Conservation (phyloP, 352 stramenopile species). For the Globisporangium uncinulatum region DNA sequence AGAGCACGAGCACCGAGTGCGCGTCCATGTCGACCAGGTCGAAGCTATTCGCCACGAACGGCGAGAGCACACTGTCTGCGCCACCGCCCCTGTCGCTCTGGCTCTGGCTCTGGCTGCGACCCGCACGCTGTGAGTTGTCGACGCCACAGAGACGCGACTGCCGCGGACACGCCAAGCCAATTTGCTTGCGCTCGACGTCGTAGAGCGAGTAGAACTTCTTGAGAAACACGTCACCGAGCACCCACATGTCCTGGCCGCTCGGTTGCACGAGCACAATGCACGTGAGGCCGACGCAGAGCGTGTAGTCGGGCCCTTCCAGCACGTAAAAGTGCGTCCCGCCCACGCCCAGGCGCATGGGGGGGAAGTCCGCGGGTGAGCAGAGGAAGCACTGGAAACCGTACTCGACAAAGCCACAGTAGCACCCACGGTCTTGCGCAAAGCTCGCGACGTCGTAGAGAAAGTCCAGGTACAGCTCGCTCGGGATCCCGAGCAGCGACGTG, state of each 20-base stretch:
- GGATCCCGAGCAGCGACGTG: slow-evolving; percentile 94
- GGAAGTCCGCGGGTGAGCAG: slow-evolving; percentile 59
- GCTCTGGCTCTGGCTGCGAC: too few species aligned
- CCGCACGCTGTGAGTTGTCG: slow-evolving; percentile 9
- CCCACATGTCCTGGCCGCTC: slow-evolving; percentile 90
- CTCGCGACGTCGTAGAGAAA: slow-evolving; percentile 66
- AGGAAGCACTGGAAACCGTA: slow-evolving; percentile 83
- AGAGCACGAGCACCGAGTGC: slow-evolving; percentile 67
- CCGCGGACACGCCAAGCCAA: slow-evolving; percentile 75
- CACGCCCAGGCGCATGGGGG: slow-evolving; percentile 54
- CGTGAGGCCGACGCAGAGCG: slow-evolving; percentile 51
- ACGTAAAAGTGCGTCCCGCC: slow-evolving; percentile 62
- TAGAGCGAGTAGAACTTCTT: slow-evolving; percentile 94
- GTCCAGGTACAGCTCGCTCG: slow-evolving; percentile 69
- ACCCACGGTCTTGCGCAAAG: slow-evolving; percentile 52
- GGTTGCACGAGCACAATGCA: slow-evolving; percentile 58
- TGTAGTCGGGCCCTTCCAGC: slow-evolving; percentile 65
- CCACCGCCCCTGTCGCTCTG: not conserved
- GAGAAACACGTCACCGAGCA: slow-evolving; percentile 96
- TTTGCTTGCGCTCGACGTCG: slow-evolving; percentile 67
- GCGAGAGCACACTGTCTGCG: slow-evolving; percentile 11
- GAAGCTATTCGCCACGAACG: slow-evolving; percentile 58
- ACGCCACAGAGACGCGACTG: slow-evolving; percentile 44
- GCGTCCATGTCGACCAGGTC: slow-evolving; percentile 73
- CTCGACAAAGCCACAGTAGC: slow-evolving; percentile 74